Conservation (phyloP, 495 filamentous ascomycete species). For the Podospora anserina region DNA sequence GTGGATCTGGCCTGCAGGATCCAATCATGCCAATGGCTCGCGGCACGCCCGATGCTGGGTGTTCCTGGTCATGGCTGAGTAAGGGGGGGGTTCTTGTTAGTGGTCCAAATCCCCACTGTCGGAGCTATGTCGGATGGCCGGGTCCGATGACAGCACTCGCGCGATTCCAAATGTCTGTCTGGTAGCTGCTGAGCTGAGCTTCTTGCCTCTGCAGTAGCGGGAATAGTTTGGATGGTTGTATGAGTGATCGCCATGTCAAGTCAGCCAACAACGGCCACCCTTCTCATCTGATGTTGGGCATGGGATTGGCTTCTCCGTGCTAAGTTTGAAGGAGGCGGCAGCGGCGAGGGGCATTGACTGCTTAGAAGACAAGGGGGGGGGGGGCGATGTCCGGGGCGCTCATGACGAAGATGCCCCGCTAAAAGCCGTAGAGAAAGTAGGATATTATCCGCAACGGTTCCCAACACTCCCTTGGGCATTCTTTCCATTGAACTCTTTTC, state of each 20-base stretch:
- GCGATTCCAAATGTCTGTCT: background rate
- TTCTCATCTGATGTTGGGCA: background rate
- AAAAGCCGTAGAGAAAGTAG: constrained; percentile 9
- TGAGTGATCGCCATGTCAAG: background rate
- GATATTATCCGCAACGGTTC: constrained; percentile 13
- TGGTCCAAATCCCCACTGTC: constrained; percentile 3
- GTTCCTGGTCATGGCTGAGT: constrained; percentile 17
- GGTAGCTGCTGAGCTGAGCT: background rate
- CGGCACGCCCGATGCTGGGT: constrained; percentile 10
- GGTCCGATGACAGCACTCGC: background rate
- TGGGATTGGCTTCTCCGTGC: background rate
- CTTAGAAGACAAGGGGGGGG: background rate
- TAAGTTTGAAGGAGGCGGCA: background rate
- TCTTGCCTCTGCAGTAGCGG: background rate
- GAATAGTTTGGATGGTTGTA: background rate
- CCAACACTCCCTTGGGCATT: constrained; percentile 6
- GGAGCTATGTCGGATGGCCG: constrained; percentile 8
- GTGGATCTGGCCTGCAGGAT: background rate
- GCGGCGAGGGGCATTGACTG: constrained; percentile 9
- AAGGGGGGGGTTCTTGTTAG: constrained; percentile 8
- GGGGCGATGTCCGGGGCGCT: constrained; percentile 1
- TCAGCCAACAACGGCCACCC: background rate
- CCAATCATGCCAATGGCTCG: constrained; percentile 18
- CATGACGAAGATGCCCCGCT: constrained; percentile 13
- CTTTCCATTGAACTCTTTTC: constrained; percentile 3